A percentile compares a stretch with the other conserved stretches of the same genome.
Conservation (phyloP, 2,329 filamentous ascomycete genomes). For the Magnaporthiopsis rhizophila region DNA sequence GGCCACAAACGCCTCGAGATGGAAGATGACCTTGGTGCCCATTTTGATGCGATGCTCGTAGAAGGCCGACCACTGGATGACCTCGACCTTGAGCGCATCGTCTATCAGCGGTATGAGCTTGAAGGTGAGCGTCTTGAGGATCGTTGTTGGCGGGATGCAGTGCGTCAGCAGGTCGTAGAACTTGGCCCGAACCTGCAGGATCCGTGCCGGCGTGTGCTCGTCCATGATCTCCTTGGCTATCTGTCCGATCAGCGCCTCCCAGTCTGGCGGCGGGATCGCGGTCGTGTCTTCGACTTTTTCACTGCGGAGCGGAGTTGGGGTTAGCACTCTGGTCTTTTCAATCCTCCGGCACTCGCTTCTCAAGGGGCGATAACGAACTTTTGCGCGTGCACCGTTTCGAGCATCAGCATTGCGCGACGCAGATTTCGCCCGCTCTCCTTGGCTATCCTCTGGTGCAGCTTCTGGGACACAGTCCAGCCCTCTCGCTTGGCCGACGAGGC, state of each 20-base stretch:
- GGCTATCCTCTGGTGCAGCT: slow-evolving; percentile 76
- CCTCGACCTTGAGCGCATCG: slow-evolving; percentile 80
- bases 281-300: slow-evolving; percentile 86
- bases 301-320: slow-evolving; percentile 35
- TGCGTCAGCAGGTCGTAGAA: slow-evolving; percentile 97
- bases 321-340: not conserved
- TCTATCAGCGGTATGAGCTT: slow-evolving; percentile 84
- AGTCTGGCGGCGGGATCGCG: slow-evolving; percentile 88
- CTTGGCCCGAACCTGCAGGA: slow-evolving; percentile 81
- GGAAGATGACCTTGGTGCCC: slow-evolving; percentile 94
- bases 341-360: not conserved
- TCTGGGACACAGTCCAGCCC: slow-evolving; percentile 68
- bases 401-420: slow-evolving; percentile 87
- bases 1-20: slow-evolving; percentile 94
- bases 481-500: slow-evolving; percentile 67
- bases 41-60: slow-evolving; percentile 93
- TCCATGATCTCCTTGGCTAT: slow-evolving; percentile 91
- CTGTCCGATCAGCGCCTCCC: slow-evolving; percentile 84
- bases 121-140: slow-evolving; percentile 91
- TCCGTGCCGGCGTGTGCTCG: slow-evolving; percentile 83
- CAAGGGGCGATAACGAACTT: slow-evolving; percentile 54
- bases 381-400: slow-evolving; percentile 92
- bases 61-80: slow-evolving; percentile 93
- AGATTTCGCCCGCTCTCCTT: slow-evolving; percentile 86
- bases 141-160: slow-evolving; percentile 90